Percentiles rank a stretch among this genome's conserved stretches.
phyloP scores from a whole-genome alignment of 2,329 filamentous ascomycete genomes.

The Scedosporium minutisporum region DNA sequence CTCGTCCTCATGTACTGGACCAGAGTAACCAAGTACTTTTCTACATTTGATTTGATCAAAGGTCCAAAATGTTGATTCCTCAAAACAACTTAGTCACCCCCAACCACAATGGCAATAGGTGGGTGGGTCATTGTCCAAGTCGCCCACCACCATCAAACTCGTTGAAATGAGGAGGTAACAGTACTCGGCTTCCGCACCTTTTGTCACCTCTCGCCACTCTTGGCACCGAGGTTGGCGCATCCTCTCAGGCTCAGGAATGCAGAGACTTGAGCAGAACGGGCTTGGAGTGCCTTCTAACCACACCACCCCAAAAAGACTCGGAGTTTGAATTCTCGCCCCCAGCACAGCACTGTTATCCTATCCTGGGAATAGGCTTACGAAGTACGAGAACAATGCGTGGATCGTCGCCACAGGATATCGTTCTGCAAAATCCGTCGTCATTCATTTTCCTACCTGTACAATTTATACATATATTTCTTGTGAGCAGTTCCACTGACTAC shows the following conservation, averaged over 20 bases:
- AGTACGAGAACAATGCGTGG: no score
- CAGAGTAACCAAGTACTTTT: not conserved
- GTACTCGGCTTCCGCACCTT: not conserved
- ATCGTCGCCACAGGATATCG: no score
- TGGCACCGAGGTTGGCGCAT: not conserved
- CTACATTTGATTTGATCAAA: not conserved
- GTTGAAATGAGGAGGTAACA: not conserved
- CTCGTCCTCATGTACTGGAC: not conserved
- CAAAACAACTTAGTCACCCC: constrained; percentile 1
- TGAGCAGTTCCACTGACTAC: no score
- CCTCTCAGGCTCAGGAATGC: not conserved
- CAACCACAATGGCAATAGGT: not conserved
- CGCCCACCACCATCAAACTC: not conserved
- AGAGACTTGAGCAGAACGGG: no score
- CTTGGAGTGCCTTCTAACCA: no score
- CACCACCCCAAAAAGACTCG: no score
- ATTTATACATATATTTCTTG: no score
- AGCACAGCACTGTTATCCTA: no score
- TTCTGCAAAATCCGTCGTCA: no score
- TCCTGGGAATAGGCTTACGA: no score
- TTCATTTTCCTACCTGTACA: no score
- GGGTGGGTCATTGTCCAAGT: not conserved
- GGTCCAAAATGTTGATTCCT: not conserved
- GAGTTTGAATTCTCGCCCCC: no score
- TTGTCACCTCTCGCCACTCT: not conserved